Evolutionary conservation across 2,329 filamentous ascomycete species (phyloP), one percentile per base, ranked within the genome.

Genomic region (Ceratocystis cacaofunesta): DNA sequence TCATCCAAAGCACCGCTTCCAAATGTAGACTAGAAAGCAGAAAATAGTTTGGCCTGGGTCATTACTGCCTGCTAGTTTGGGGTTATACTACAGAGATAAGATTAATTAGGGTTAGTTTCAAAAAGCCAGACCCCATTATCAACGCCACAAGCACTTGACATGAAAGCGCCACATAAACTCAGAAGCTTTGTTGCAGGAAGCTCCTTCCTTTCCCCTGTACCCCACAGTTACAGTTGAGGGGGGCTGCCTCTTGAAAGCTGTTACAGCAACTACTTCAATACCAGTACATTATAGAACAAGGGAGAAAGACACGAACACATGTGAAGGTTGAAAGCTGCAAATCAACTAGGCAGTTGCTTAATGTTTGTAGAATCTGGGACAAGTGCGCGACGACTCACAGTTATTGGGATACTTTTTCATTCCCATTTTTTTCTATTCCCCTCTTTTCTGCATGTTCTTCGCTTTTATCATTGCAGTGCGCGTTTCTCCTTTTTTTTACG

Each of bases 1-100:
- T 62, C 71, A 72, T 64, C 71, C 70, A 0, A 48, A 66, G 3
- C 69, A 69, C 30, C 68, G 68, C 3, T 71, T 71, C 66, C 68
- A 69, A 60, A 50, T 68, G 17, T 71, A 66, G 68, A 12, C 61
- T n/a, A 25, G 61, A 19, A 5, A 30, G 22, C 17, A 15, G 58
- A 15, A n/a, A 36, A n/a, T 32, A n/a, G 52, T 19, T 46, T 48
- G 61, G 25, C 41, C 25, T 30, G 25, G 10, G 19, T 12, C 8
- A 62, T 17, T 19, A 28, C 28, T 48, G 44, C 5, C 5, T 6
- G 60, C 4, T 28, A 44, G 22, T 62, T 25, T 22, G 30, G n/a
- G n/a, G 46, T 48, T 41, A 41, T 2, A 15, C 36, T 41, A 15
- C 36, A 15, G 8, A n/a, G 61, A 48, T 10, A 30, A 30, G 22